Percentiles rank a stretch among this genome's conserved stretches.
phyloP scores from a whole-genome alignment of 1,284 basidiomycete species.

The Termitomyces sp. region DNA sequence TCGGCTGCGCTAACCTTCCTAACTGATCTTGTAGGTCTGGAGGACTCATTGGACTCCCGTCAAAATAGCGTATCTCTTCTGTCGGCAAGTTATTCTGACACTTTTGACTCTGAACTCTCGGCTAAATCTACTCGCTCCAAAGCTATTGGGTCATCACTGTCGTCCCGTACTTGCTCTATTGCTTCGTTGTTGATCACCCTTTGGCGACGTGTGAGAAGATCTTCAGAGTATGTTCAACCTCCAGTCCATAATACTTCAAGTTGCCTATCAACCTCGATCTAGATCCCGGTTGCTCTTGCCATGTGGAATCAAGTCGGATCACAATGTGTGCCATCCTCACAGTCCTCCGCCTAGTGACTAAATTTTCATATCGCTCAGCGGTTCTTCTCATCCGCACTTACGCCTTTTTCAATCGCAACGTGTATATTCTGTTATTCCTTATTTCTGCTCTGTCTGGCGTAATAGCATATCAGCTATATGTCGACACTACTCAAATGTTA shows the following conservation, averaged over 20 bases:
- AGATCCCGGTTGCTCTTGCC: constrained; percentile 73
- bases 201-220: constrained; percentile 57
- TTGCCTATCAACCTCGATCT: constrained; percentile 3
- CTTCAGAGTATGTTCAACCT: constrained; percentile 42
- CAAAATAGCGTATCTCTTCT: constrained; percentile 74
- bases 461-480: constrained; percentile 73
- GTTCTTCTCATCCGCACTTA: constrained; percentile 77
- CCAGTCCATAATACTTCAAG: constrained; percentile 5
- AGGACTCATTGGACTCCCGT: constrained; percentile 76
- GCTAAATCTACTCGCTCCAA: constrained; percentile 2
- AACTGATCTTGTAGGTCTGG: constrained; percentile 53
- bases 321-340: constrained; percentile 46
- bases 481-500: constrained; percentile 69
- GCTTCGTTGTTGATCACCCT: constrained; percentile 64
- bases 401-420: constrained; percentile 76
- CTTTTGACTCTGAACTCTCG: background rate
- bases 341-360: background rate
- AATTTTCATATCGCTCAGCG: constrained; percentile 31
- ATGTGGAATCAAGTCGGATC: constrained; percentile 84
- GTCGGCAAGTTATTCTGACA: constrained; percentile 47
- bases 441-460: constrained; percentile 61
- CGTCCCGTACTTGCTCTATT: constrained; percentile 69
- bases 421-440: constrained; percentile 57
- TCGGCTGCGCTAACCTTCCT: constrained; percentile 13
- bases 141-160: constrained; percentile 77